Conservation (phyloP, 306 rosid genomes). For the Aeschynomene evenia region DNA sequence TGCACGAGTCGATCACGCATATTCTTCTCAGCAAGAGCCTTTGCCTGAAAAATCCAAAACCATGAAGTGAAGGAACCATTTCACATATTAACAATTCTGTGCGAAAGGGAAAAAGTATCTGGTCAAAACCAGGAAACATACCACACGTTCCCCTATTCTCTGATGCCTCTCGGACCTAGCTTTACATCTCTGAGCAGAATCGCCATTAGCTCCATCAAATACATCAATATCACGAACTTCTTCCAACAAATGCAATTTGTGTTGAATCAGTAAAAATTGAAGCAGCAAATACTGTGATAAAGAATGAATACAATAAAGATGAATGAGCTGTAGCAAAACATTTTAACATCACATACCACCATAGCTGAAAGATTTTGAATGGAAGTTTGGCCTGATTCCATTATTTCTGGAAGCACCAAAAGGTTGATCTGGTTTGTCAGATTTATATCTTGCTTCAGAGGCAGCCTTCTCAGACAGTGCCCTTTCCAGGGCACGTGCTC, state of each 20-base stretch:
- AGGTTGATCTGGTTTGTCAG: conserved; percentile 50
- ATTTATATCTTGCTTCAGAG: conserved; percentile 59
- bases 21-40: conserved; percentile 94
- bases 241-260: conserved; percentile 32
- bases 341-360: conserved; percentile 54
- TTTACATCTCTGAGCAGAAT: conserved; percentile 78
- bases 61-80: conserved; percentile 33
- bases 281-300: not conserved
- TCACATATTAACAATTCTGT: conserved; percentile 20
- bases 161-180: conserved; percentile 82
- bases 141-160: conserved; percentile 82
- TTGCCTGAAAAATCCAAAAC: conserved; percentile 54
- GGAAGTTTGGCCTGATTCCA: conserved; percentile 45
- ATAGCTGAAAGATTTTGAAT: conserved; percentile 59
- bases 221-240: conserved; percentile 49
- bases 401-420: conserved; percentile 46
- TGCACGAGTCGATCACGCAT: conserved; percentile 74
- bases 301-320: not conserved
- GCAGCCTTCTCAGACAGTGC: conserved; percentile 79
- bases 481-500: conserved; percentile 82
- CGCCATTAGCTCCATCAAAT: conserved; percentile 51
- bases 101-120: not conserved
- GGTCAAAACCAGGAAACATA: conserved; percentile 44
- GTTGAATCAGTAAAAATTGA: conserved; percentile 18
- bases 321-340: conserved; percentile 15